Conservation (phyloP, 2,329 filamentous ascomycete genomes). For the Diaporthe nobilis region DNA sequence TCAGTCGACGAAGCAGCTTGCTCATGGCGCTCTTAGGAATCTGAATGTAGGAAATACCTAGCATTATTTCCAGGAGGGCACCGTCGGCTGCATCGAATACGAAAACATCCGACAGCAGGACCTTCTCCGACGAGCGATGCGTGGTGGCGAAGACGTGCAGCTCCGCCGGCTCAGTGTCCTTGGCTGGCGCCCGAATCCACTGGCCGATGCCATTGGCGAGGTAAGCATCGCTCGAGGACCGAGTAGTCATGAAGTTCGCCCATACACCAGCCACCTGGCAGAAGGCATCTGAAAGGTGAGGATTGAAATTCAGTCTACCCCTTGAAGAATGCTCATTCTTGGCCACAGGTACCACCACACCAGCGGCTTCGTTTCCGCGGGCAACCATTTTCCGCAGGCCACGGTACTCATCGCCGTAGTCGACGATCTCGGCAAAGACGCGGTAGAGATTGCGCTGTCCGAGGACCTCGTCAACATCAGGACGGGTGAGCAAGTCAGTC, state of each 20-base stretch:
- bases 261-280: slow-evolving; percentile 55
- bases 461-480: slow-evolving; percentile 50
- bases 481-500: slow-evolving; percentile 37
- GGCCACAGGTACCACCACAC: slow-evolving; percentile 44
- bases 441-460: slow-evolving; percentile 55
- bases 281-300: slow-evolving; percentile 50
- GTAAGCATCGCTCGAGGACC: slow-evolving; percentile 49
- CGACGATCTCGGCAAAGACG: slow-evolving; percentile 53
- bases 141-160: slow-evolving; percentile 10
- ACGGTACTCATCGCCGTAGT: slow-evolving; percentile 51
- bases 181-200: slow-evolving; percentile 51
- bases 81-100: slow-evolving; percentile 51
- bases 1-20: slow-evolving; percentile 47
- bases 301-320: slow-evolving; percentile 45
- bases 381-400: slow-evolving; percentile 52
- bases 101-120: slow-evolving; percentile 52
- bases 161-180: not conserved
- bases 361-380: slow-evolving; percentile 49
- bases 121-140: slow-evolving; percentile 11
- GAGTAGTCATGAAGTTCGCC: slow-evolving; percentile 53
- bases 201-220: slow-evolving; percentile 50
- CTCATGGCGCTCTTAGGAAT: slow-evolving; percentile 49
- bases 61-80: slow-evolving; percentile 50
- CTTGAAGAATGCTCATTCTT: slow-evolving; percentile 39
- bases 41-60: slow-evolving; percentile 51